Conservation (phyloP, 345 rosid species). For the Crucihimalaya himalaica region DNA sequence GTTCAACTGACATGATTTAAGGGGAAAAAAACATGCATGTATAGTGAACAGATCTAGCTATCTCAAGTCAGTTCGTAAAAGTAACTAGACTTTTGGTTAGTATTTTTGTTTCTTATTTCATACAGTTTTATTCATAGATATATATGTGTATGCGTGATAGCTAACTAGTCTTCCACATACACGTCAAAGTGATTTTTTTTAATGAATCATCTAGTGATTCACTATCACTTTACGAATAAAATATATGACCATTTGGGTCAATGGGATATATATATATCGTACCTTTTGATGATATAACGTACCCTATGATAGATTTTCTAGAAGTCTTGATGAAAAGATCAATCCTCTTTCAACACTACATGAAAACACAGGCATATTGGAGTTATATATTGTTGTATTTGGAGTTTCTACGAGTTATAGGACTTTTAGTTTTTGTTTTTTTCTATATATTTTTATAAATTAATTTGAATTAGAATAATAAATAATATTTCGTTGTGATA, state of each 20-base stretch:
- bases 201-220: neutral
- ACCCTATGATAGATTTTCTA: neutral
- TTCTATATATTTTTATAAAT: too few species aligned
- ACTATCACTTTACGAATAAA: neutral
- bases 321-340: neutral
- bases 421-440: too few species aligned
- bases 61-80: neutral
- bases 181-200: neutral
- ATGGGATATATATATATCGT: neutral
- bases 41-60: neutral
- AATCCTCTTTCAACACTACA: too few species aligned
- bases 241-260: neutral
- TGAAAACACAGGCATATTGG: too few species aligned
- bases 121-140: neutral
- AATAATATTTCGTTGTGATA: too few species aligned
- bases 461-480: too few species aligned
- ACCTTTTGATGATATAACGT: neutral
- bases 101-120: neutral
- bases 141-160: neutral
- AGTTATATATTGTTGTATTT: too few species aligned
- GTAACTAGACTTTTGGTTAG: neutral
- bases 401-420: too few species aligned
- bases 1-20: neutral
- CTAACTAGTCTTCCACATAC: slow-evolving; percentile 2
- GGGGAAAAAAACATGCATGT: neutral